Percentiles rank a stretch among this genome's conserved stretches.
These are phyloP conservation scores for Scheffersomyces stambukii DNA, from an alignment of 1,139 yeast genomes.

Conservation along the genomic window DNA sequence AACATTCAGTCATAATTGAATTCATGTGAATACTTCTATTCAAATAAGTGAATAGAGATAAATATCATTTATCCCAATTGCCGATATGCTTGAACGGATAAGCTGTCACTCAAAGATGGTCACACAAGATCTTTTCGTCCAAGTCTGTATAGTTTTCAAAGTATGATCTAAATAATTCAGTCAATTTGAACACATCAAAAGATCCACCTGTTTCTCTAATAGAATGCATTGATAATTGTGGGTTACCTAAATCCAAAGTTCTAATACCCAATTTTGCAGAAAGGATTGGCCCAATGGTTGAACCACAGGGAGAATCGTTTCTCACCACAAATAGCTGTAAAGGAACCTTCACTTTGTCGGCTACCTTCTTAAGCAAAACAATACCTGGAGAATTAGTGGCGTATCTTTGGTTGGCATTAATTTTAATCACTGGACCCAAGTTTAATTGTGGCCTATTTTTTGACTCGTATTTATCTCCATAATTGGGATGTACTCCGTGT, in stretches of 20 bases:
- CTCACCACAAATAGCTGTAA: constrained; percentile 83
- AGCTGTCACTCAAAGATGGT: constrained; percentile 13
- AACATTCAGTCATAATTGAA: too few species aligned
- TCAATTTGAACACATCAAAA: constrained; percentile 62
- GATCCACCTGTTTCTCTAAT: constrained; percentile 92
- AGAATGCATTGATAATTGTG: constrained; percentile 94
- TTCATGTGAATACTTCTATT: too few species aligned
- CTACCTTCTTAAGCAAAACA: constrained; percentile 70
- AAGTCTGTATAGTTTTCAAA: constrained; percentile 39
- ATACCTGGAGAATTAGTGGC: constrained; percentile 92
- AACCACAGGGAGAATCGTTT: constrained; percentile 92
- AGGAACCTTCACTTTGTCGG: constrained; percentile 62
- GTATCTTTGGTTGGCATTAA: constrained; percentile 93
- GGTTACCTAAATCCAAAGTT: constrained; percentile 89
- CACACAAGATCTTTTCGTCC: constrained; percentile 26
- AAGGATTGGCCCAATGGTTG: constrained; percentile 93
- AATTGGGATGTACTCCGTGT: constrained; percentile 95
- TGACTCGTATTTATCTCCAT: constrained; percentile 67
- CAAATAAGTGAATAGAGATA: too few species aligned
- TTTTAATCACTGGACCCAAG: constrained; percentile 86
- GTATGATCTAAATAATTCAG: constrained; percentile 58
- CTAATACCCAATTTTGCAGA: constrained; percentile 86
- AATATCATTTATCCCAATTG: too few species aligned
- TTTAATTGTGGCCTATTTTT: constrained; percentile 79
- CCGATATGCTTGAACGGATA: constrained; percentile 1